phyloP scores from a whole-genome alignment of 495 filamentous ascomycete species.

The Penicillium dipodomyicola region DNA sequence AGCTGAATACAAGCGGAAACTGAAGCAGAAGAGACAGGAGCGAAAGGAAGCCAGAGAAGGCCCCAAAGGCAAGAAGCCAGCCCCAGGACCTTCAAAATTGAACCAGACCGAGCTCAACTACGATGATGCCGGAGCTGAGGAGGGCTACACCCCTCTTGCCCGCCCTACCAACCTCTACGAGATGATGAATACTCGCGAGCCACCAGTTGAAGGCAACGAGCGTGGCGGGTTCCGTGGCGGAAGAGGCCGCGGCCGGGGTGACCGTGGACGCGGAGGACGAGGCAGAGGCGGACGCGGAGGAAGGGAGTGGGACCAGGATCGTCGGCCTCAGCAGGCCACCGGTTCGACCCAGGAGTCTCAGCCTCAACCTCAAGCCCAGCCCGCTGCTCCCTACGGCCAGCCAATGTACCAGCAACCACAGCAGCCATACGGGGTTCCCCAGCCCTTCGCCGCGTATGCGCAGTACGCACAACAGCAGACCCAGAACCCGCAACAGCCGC shows the following conservation, averaged over 20 bases:
- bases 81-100: slow-evolving; percentile 39
- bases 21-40: slow-evolving; percentile 58
- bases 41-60: slow-evolving; percentile 43
- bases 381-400: slow-evolving; percentile 25
- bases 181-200: slow-evolving; percentile 46
- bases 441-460: slow-evolving; percentile 32
- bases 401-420: slow-evolving; percentile 28
- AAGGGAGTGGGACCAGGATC: slow-evolving; percentile 44
- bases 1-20: slow-evolving; percentile 70
- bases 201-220: slow-evolving; percentile 47
- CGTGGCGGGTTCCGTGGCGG: slow-evolving; percentile 39
- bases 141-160: slow-evolving; percentile 64
- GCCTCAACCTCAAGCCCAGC: slow-evolving; percentile 18
- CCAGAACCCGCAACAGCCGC: background rate
- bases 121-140: slow-evolving; percentile 49
- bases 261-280: slow-evolving; percentile 47
- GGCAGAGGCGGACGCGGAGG: slow-evolving; percentile 50
- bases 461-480: slow-evolving; percentile 27
- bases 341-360: slow-evolving; percentile 15
- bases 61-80: slow-evolving; percentile 34
- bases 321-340: slow-evolving; percentile 30
- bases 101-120: slow-evolving; percentile 54
- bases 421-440: slow-evolving; percentile 30
- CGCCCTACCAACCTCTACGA: slow-evolving; percentile 60
- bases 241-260: slow-evolving; percentile 44